Conservation (phyloP, 208 protist species). For the Acanthamoeba polyphaga region DNA sequence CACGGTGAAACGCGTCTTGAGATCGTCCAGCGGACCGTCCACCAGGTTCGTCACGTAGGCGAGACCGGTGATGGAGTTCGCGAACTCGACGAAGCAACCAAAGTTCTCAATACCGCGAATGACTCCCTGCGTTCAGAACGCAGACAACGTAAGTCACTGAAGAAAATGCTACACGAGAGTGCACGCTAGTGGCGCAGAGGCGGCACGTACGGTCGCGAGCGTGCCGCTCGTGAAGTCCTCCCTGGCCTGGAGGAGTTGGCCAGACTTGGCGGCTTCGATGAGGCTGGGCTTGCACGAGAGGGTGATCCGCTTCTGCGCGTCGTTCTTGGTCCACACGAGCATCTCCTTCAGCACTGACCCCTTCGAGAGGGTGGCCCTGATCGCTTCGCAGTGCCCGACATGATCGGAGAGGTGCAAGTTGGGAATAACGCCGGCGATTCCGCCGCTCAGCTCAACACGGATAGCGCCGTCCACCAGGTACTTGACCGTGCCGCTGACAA, state of each 20-base stretch:
- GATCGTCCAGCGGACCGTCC: conserved; percentile 47
- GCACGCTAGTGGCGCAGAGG: neutral
- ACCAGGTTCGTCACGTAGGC: conserved; percentile 72
- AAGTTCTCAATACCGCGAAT: conserved; percentile 41
- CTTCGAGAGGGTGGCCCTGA: conserved; percentile 13
- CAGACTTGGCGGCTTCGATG: conserved; percentile 40
- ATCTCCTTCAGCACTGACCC: conserved; percentile 45
- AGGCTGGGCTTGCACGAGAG: conserved; percentile 73
- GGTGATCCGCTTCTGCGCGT: conserved; percentile 12
- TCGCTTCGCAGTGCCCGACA: conserved; percentile 20
- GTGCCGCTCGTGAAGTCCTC: conserved; percentile 63
- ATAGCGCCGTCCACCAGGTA: conserved; percentile 31
- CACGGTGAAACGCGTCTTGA: conserved; percentile 33
- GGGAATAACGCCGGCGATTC: conserved; percentile 53
- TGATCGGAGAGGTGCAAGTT: conserved; percentile 63
- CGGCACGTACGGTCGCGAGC: conserved; percentile 27
- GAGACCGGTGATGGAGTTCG: conserved; percentile 48
- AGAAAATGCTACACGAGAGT: neutral
- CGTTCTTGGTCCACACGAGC: conserved; percentile 48
- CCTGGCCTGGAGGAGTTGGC: neutral
- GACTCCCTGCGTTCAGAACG: conserved; percentile 4
- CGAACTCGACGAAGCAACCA: conserved; percentile 74
- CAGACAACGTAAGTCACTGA: neutral
- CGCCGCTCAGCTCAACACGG: conserved; percentile 30
- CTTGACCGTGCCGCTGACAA: conserved; percentile 63